Evolutionary conservation across 768 basidiomycete genomes (phyloP).

Genomic region (Omphalotus guepiniiformis): DNA sequence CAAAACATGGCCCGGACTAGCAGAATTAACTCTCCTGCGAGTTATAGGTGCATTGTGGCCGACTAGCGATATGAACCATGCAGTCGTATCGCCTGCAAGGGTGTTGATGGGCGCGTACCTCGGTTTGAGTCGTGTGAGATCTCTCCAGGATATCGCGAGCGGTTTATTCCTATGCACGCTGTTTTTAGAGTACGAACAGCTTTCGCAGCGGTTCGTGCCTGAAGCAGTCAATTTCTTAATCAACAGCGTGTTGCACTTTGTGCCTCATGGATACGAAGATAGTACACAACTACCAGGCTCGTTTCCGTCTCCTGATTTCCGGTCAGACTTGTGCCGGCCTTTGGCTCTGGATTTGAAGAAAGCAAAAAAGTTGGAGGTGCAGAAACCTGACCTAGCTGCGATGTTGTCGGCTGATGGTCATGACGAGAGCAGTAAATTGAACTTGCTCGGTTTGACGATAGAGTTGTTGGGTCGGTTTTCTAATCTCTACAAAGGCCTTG

Average conservation of each 20-base stretch:
- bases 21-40: constrained; percentile 80
- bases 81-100: constrained; percentile 81
- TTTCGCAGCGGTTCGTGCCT: constrained; percentile 85
- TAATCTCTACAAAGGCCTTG: constrained; percentile 70
- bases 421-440: constrained; percentile 65
- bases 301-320: constrained; percentile 72
- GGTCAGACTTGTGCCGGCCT: constrained; percentile 38
- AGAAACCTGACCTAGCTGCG: constrained; percentile 43
- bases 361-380: constrained; percentile 34
- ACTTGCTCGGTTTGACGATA: constrained; percentile 61
- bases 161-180: constrained; percentile 89
- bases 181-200: constrained; percentile 75
- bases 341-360: constrained; percentile 36
- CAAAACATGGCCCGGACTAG: constrained; percentile 84
- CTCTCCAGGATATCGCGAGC: constrained; percentile 68
- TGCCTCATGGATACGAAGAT: constrained; percentile 53
- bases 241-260: constrained; percentile 67
- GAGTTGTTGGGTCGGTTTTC: constrained; percentile 65
- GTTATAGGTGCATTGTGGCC: constrained; percentile 84
- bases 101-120: constrained; percentile 92
- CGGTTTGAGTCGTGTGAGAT: constrained; percentile 75
- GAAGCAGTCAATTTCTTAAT: constrained; percentile 84
- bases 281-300: constrained; percentile 53
- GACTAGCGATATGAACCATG: constrained; percentile 90
- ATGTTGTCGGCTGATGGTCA: constrained; percentile 32